Base-by-base conservation (phyloP, 2,329 filamentous ascomycete genomes). In the Fonsecaea monophora region DNA sequence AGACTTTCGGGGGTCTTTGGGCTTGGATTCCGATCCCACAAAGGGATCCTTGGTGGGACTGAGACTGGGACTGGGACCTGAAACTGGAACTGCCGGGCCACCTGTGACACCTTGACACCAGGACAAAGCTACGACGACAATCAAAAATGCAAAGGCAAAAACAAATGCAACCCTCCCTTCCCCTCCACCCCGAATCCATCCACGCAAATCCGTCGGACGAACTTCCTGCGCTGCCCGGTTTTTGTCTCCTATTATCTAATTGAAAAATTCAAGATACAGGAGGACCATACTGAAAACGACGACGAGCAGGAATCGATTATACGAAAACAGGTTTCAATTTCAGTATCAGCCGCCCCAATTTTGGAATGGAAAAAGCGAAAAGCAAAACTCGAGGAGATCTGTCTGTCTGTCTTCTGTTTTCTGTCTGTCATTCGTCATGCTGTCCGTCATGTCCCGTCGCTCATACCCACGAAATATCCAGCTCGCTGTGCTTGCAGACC, bases 271-370 rank as follows among this genome's bases (percentile, higher is more conserved):
- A 25, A 25, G 25, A 25, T 25, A 25, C 25, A 25, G 25, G 25
- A 25, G 25, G 25, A 25, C 25, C 25, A 25, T 25, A 25, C 25
- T 25, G 25, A 25, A 25, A 25, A 25, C 25, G 25, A 53, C 4
- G 21, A 13, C 9, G 48, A 42, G 21, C 30, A 21, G 48, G 38
- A 38, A n/a, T 25, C 18, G 9, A 9, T 50, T 7, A 42, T 10
- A 25, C 18, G 45, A 50, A 50, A 50, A 18, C 25, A 25, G 10
- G 4, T 25, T 50, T 50, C 45, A 50, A 50, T 53, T 40, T 50
- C 59, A 61, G 32, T 53, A 61, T 61, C 54, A 61, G 45, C 59
- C 59, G 45, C 59, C 59, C 59, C 25, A 53, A n/a, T 10, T 25
- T 15, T 53, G 32, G 32, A 45, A 30, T 18, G 15, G n/a, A 37